These are phyloP conservation scores for Cyclotella baltica DNA, from an alignment of 108 stramenopile species.

Conservation along the genomic window DNA sequence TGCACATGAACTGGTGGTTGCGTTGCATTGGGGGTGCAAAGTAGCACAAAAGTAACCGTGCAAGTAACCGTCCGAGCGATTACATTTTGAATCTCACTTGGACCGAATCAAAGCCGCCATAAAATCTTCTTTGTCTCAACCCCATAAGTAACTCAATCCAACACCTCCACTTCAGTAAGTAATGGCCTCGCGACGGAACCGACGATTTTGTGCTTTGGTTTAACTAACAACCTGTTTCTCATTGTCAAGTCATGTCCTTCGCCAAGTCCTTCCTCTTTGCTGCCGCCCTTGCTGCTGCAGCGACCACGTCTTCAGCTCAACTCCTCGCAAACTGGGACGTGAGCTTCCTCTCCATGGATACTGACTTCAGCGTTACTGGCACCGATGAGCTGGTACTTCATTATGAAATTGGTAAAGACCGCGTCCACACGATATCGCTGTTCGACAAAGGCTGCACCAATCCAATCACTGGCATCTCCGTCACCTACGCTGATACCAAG, in stretches of 20 bases:
- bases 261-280: conserved; percentile 22
- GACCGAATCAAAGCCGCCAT: too few relatives aligned
- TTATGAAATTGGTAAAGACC: conserved; percentile 14
- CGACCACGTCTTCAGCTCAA: conserved; percentile 16
- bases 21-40: too few relatives aligned
- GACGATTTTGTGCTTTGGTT: too few relatives aligned
- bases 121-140: too few relatives aligned
- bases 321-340: conserved; percentile 42
- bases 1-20: too few relatives aligned
- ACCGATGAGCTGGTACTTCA: conserved; percentile 18
- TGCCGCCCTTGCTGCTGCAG: conserved; percentile 9
- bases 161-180: too few relatives aligned
- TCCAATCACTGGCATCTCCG: conserved; percentile 20
- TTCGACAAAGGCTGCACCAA: conserved; percentile 28
- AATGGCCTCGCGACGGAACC: too few relatives aligned
- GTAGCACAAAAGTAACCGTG: too few relatives aligned
- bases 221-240: too few relatives aligned
- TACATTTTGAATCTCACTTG: too few relatives aligned
- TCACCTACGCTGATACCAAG: neutral
- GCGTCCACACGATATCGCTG: conserved; percentile 16
- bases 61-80: too few relatives aligned
- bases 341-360: conserved; percentile 8
- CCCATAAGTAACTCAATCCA: too few relatives aligned
- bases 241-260: conserved; percentile 11
- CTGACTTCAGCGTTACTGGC: conserved; percentile 12